Evolutionary conservation across 345 rosid genomes (phyloP).

Genomic region (Gossypium rotundifolium): DNA sequence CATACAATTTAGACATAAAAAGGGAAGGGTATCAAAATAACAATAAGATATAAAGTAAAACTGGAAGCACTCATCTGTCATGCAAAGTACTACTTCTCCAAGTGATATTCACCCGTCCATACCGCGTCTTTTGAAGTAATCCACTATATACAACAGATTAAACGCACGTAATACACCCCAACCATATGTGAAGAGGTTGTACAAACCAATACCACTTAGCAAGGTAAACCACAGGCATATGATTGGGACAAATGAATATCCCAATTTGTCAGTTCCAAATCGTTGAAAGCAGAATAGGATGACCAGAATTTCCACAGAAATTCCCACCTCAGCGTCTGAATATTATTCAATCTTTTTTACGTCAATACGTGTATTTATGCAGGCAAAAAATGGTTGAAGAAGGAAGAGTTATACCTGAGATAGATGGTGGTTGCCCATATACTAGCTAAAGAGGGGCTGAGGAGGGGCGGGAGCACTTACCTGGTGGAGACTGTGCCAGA

Average conservation of each 20-base stretch:
- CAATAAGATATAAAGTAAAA: not conserved
- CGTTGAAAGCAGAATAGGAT: slow-evolving; percentile 41
- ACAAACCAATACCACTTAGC: slow-evolving; percentile 55
- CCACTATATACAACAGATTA: slow-evolving; percentile 47
- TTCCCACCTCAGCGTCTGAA: slow-evolving; percentile 59
- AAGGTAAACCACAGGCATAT: slow-evolving; percentile 49
- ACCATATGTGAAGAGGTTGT: slow-evolving; percentile 54
- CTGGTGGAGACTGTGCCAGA: too few relatives aligned
- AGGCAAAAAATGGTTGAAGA: too few relatives aligned
- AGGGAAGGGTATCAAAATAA: not conserved
- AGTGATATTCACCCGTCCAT: slow-evolving; percentile 54
- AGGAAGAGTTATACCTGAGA: slow-evolving; percentile 27
- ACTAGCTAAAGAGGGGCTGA: too few relatives aligned
- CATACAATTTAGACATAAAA: not conserved
- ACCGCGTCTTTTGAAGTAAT: slow-evolving; percentile 50
- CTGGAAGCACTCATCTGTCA: slow-evolving; percentile 23
- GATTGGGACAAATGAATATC: slow-evolving; percentile 60
- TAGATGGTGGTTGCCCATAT: too few relatives aligned
- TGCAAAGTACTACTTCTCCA: slow-evolving; percentile 38
- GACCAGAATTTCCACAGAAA: slow-evolving; percentile 53
- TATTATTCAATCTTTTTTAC: not conserved
- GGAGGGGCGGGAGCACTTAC: too few relatives aligned
- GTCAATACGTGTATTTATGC: not conserved
- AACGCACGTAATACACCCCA: slow-evolving; percentile 52
- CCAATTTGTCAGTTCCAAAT: slow-evolving; percentile 70